Evolutionary conservation across 768 basidiomycete genomes (phyloP).

Genomic region (Russula sp.): DNA sequence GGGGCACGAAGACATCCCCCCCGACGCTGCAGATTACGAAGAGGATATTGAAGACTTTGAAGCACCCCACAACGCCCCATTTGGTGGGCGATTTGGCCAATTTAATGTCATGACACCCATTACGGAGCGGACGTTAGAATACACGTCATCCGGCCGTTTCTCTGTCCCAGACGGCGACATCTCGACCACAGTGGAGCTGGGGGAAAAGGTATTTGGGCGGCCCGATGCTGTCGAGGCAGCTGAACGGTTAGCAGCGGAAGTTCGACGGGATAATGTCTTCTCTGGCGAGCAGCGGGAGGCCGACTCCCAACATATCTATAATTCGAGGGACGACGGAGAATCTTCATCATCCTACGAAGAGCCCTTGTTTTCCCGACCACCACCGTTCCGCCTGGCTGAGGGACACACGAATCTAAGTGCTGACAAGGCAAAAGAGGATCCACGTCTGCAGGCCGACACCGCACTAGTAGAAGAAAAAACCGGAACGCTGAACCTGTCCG

Average conservation of each 20-base stretch:
- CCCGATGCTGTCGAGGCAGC: conserved; percentile 45
- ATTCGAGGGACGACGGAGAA: conserved; percentile 22
- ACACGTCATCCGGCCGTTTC: conserved; percentile 53
- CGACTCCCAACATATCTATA: background rate
- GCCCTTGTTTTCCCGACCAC: conserved; percentile 2
- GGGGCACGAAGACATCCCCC: conserved; percentile 9
- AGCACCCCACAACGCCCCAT: conserved; percentile 35
- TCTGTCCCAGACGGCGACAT: conserved; percentile 26
- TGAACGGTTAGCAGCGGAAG: conserved; percentile 44
- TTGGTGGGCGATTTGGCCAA: conserved; percentile 69
- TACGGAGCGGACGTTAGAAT: conserved; percentile 90
- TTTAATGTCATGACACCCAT: conserved; percentile 98
- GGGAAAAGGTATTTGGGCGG: conserved; percentile 23
- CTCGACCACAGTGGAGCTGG: conserved; percentile 22
- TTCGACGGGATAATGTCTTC: conserved; percentile 25
- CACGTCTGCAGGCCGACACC: conserved; percentile 12
- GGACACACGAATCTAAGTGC: conserved; percentile 10
- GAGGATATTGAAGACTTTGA: conserved; percentile 24
- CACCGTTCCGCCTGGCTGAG: conserved; percentile 10
- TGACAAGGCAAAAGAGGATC: conserved; percentile 17
- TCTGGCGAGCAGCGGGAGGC: conserved; percentile 15
- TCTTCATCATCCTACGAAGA: conserved; percentile 7
- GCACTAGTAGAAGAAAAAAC: conserved; percentile 48
- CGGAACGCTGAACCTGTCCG: conserved; percentile 56
- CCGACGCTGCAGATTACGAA: conserved; percentile 12